Evolutionary conservation across 495 filamentous ascomycete species (phyloP), one percentile per base, ranked within the genome.

Genomic region (Hypoxylon cercidicola): DNA sequence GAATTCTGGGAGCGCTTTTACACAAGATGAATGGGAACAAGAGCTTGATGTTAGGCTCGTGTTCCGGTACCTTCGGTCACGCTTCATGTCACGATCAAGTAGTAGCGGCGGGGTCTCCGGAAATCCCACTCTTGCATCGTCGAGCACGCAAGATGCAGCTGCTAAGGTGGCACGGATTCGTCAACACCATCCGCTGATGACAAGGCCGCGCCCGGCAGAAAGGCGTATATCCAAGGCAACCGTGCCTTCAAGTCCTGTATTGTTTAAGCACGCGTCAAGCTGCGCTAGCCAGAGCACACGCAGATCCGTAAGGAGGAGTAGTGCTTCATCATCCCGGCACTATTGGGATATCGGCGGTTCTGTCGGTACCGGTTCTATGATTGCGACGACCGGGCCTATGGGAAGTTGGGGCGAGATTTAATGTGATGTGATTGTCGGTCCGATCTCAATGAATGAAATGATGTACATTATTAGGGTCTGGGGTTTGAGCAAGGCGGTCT

Each of bases 271-370:
- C 79, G 46, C 83, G 79, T 70, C 87, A 11, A 92, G 89, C 69
- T 94, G 90, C 74, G 92, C 90, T 7, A 91, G 90, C 59, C 89
- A 93, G 73, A 94, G 91, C 75, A 89, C 86, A 21, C 88, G 84
- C 78, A 79, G 82, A 76, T 81, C 87, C 60, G 74, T 85, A 57
- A 75, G 83, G 72, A 74, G 82, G 77, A 74, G 85, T 71, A 87
- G 83, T 60, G 76, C 84, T 10, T 91, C 88, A 19, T 89, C 79
- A 56, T 80, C 78, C 4, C 70, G 79, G 9, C 80, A 82, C 56
- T 97, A 92, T 74, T 96, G 93, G 93, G 93, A 96, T 73, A 85
- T 94, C 49, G 90, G 91, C 19, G 89, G 78, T 25, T 91, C 88
- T 63, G 85, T 91, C 12, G 90, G 90, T 7, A 92, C 87, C 57